A percentile compares a stretch with the other conserved stretches of the same genome.
Conservation (phyloP, 2,329 filamentous ascomycete species). For the Botrytis elliptica region DNA sequence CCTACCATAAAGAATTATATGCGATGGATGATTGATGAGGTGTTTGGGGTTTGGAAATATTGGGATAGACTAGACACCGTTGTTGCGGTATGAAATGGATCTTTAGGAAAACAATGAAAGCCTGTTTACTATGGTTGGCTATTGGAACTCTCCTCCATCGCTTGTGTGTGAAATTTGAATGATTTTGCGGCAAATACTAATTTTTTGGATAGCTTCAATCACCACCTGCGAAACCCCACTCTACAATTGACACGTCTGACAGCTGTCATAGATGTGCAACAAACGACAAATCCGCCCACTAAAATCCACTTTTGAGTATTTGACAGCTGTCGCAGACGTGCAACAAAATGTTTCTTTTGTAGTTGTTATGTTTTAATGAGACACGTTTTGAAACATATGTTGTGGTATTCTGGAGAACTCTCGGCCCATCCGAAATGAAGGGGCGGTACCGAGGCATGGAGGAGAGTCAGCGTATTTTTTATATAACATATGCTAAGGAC, state of each 20-base stretch:
- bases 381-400: background rate
- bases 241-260: background rate
- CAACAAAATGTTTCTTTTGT: background rate
- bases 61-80: background rate
- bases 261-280: constrained; percentile 14
- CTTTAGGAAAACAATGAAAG: background rate
- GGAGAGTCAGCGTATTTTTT: background rate
- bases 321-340: constrained; percentile 15
- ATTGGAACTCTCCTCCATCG: background rate
- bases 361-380: background rate
- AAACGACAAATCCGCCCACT: background rate
- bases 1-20: constrained; percentile 12
- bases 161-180: background rate
- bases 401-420: background rate
- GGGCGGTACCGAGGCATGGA: background rate
- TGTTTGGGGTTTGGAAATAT: constrained; percentile 4
- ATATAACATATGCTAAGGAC: background rate
- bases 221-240: background rate
- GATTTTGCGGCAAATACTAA: background rate
- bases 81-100: background rate
- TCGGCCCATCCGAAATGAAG: background rate
- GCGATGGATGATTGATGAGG: constrained; percentile 10
- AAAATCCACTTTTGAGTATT: background rate
- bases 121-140: background rate
- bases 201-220: background rate